Conservation (phyloP, 2,329 filamentous ascomycete genomes). For the Phaeoacremonium minimum region DNA sequence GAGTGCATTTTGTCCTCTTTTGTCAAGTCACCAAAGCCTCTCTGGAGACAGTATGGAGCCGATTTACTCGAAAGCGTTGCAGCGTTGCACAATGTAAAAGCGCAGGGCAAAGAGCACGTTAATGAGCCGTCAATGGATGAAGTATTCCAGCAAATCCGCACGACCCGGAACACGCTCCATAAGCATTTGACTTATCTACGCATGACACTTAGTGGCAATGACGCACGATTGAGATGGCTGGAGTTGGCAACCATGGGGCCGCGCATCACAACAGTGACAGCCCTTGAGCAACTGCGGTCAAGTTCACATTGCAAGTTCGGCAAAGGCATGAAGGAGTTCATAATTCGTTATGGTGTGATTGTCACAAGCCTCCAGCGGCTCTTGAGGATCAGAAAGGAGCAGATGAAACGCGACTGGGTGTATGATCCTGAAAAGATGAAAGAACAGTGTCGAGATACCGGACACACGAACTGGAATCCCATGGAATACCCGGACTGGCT, state of each 20-base stretch:
- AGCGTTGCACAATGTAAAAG: constrained; percentile 3
- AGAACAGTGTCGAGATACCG: constrained; percentile 40
- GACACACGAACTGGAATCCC: constrained; percentile 55
- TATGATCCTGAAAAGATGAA: constrained; percentile 18
- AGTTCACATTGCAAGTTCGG: constrained; percentile 22
- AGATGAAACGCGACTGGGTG: neutral
- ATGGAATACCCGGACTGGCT: constrained; percentile 57
- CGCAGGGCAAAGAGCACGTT: neutral
- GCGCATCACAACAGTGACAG: constrained; percentile 28
- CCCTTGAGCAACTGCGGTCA: constrained; percentile 43
- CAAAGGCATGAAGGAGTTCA: constrained; percentile 24
- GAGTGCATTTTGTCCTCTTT: neutral
- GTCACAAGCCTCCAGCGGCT: constrained; percentile 40
- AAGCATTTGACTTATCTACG: no score
- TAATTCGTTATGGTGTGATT: constrained; percentile 37
- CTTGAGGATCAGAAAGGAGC: no score
- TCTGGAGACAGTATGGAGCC: constrained; percentile 3
- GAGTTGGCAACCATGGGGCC: constrained; percentile 38
- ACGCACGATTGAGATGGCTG: constrained; percentile 33
- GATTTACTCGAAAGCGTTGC: constrained; percentile 17
- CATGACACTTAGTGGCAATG: no score
- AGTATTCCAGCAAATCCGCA: constrained; percentile 5
- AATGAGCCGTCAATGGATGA: neutral
- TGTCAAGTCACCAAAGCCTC: neutral
- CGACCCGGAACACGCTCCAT: neutral